Conservation (phyloP, 768 basidiomycete species). For the Termitomyces sp. region DNA sequence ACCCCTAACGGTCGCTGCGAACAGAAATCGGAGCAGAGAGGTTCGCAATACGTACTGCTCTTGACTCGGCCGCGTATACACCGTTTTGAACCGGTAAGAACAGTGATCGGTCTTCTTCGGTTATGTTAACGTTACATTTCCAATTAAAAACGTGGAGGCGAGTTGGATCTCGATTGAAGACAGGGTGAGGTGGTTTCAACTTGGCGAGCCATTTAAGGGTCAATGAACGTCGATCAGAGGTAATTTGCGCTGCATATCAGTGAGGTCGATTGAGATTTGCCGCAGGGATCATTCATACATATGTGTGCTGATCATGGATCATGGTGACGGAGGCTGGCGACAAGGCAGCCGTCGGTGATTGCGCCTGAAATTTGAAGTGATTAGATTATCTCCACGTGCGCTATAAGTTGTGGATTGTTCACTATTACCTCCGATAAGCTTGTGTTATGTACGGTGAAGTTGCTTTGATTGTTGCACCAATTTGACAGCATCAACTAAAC, state of each 20-base stretch:
- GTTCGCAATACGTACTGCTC: conserved; percentile 18
- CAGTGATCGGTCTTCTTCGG: conserved; percentile 24
- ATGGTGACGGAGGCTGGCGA: background rate
- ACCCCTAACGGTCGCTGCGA: conserved; percentile 10
- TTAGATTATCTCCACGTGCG: conserved; percentile 15
- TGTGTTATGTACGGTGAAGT: background rate
- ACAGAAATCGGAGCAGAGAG: conserved; percentile 12
- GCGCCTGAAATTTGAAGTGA: background rate
- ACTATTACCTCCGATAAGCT: too few relatives aligned
- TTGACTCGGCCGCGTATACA: conserved; percentile 18
- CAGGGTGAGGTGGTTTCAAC: conserved; percentile 12
- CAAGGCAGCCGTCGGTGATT: background rate
- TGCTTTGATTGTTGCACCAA: background rate
- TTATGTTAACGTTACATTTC: conserved; percentile 15
- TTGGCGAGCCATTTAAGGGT: conserved; percentile 12
- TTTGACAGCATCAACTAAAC: background rate
- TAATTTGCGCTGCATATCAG: conserved; percentile 11
- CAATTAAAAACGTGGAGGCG: conserved; percentile 21
- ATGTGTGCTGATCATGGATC: background rate
- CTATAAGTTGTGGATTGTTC: conserved; percentile 3
- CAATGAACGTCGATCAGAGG: conserved; percentile 16
- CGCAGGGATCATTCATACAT: conserved; percentile 4
- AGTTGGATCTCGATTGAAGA: conserved; percentile 21
- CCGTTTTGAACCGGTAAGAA: conserved; percentile 15
- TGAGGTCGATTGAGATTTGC: conserved; percentile 7